Conservation (phyloP, 257 asterid species). For the Capsicum pubescens region DNA sequence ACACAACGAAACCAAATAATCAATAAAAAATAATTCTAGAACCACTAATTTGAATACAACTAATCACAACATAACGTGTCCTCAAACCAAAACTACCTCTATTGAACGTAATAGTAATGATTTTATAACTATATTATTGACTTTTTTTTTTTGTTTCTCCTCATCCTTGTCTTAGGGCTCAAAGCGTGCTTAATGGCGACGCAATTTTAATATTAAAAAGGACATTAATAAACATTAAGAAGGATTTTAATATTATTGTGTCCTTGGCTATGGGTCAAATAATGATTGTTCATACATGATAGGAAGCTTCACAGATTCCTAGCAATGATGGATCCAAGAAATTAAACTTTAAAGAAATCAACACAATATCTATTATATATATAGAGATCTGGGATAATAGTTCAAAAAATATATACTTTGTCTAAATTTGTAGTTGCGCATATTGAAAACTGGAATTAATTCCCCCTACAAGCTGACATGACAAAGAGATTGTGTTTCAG, state of each 20-base stretch:
- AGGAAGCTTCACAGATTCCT: background rate
- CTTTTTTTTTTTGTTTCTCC: background rate
- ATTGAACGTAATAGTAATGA: too few species aligned
- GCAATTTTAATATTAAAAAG: background rate
- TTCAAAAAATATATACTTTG: too few species aligned
- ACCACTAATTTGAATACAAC: background rate
- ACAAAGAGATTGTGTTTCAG: too few species aligned
- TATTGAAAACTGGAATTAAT: too few species aligned
- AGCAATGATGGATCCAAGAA: background rate
- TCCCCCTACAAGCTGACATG: too few species aligned
- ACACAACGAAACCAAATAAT: background rate
- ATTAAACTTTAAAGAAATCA: background rate
- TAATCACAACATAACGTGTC: background rate
- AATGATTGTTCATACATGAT: background rate
- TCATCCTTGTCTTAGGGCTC: background rate
- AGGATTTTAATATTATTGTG: background rate
- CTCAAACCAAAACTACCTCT: background rate
- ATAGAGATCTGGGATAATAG: too few species aligned
- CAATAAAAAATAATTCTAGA: background rate
- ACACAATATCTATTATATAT: background rate
- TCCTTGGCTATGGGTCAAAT: background rate
- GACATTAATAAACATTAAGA: background rate
- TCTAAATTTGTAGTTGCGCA: too few species aligned
- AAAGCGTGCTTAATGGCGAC: background rate
- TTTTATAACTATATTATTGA: too few species aligned